These are phyloP conservation scores for Paraphaeosphaeria minitans DNA, from an alignment of 2,329 filamentous ascomycete species.

Conservation along the genomic window DNA sequence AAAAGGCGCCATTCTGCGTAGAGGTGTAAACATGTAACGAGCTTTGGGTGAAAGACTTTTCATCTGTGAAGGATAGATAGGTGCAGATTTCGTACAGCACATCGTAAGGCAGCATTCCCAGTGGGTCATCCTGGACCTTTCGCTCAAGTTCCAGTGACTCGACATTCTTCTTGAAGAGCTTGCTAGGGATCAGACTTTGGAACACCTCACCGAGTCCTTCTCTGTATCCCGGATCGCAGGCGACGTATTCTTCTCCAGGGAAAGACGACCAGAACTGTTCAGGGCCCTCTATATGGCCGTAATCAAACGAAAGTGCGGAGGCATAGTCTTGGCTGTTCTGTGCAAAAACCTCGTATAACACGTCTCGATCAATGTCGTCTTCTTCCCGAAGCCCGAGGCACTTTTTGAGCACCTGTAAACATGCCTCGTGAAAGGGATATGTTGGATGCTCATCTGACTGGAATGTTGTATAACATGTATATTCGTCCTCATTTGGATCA, in stretches of 20 bases:
- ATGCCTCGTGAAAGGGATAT: conserved; percentile 29
- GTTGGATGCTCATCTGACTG: conserved; percentile 4
- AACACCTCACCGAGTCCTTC: neutral
- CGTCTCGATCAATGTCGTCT: conserved; percentile 19
- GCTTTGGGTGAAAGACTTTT: conserved; percentile 1
- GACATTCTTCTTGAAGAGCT: neutral
- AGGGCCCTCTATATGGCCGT: conserved; percentile 9
- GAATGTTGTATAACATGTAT: conserved; percentile 13
- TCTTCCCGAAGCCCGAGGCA: conserved; percentile 11
- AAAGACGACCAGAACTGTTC: conserved; percentile 21
- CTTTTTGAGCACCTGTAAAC: conserved; percentile 22
- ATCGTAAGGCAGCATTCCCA: conserved; percentile 6
- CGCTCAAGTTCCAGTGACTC: neutral
- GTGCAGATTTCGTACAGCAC: conserved; percentile 5
- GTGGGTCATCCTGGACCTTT: conserved; percentile 3
- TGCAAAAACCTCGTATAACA: conserved; percentile 15
- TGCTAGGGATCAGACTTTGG: neutral
- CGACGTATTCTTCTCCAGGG: conserved; percentile 23
- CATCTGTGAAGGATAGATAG: neutral
- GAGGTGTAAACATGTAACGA: conserved; percentile 1
- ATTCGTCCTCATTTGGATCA: conserved; percentile 3
- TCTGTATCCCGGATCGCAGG: neutral
- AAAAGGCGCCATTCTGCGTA: conserved; percentile 2
- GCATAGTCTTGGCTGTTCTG: neutral
- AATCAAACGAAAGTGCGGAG: conserved; percentile 18